phyloP scores from a whole-genome alignment of 768 basidiomycete genomes.

The Leccinum truebloodii region DNA sequence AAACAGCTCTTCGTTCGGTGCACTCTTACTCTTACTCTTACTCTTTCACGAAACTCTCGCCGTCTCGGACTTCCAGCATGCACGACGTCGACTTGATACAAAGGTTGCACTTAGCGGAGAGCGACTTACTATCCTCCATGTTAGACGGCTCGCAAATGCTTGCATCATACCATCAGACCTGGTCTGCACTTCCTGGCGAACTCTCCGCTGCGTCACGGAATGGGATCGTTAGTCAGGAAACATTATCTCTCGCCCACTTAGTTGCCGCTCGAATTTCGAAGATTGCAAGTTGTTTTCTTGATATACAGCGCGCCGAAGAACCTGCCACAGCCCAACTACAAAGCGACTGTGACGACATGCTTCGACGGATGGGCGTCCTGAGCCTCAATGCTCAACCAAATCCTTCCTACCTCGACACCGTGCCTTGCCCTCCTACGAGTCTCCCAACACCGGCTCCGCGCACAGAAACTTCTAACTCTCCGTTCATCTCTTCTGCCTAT shows the following conservation, averaged over 20 bases:
- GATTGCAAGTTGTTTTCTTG: constrained; percentile 7
- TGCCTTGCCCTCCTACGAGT: background rate
- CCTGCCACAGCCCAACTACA: background rate
- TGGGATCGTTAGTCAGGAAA: background rate
- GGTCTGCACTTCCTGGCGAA: background rate
- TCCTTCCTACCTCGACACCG: background rate
- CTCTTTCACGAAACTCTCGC: background rate
- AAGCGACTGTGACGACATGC: constrained; percentile 8
- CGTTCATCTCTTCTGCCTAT: background rate
- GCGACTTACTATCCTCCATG: constrained; percentile 2
- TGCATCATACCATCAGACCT: constrained; percentile 2
- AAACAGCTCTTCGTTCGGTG: background rate
- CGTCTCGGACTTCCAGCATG: background rate
- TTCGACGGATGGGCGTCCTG: constrained; percentile 2
- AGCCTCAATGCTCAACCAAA: background rate
- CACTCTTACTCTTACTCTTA: background rate
- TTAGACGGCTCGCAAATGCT: background rate
- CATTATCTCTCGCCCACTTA: background rate
- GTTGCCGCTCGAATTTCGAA: constrained; percentile 10
- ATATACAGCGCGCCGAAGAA: constrained; percentile 8
- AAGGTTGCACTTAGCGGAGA: background rate
- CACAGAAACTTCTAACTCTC: background rate
- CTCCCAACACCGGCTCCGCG: background rate
- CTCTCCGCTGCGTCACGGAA: background rate
- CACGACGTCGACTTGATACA: constrained; percentile 4